Percentiles rank a stretch among this genome's conserved stretches.
phyloP scores from a whole-genome alignment of 305 asterid genomes.

The Fraxinus sp. region DNA sequence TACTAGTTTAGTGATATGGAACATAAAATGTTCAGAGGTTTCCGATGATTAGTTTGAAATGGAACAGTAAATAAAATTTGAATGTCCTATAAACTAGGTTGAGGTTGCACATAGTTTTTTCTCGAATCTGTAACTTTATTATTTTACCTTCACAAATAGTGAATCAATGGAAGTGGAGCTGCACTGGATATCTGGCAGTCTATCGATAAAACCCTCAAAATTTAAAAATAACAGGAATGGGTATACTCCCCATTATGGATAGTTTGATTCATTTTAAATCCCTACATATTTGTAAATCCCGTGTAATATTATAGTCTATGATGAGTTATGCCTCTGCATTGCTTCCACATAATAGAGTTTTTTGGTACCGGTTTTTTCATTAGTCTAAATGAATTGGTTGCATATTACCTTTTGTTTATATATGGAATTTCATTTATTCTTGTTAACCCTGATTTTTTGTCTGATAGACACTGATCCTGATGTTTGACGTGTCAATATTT shows the following conservation, averaged over 20 bases:
- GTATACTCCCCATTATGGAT: neutral
- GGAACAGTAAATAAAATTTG: neutral
- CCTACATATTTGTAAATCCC: neutral
- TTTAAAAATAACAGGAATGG: neutral
- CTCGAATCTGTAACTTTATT: neutral
- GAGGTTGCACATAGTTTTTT: slow-evolving; percentile 8
- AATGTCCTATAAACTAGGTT: neutral
- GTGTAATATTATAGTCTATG: neutral
- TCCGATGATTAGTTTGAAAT: neutral
- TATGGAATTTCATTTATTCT: slow-evolving; percentile 1
- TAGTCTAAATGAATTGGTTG: neutral
- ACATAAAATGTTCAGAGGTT: neutral
- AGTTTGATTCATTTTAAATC: neutral
- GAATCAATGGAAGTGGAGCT: neutral
- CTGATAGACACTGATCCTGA: slow-evolving; percentile 77
- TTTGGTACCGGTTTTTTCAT: neutral
- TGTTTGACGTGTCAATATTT: slow-evolving; percentile 83
- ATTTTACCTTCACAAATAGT: slow-evolving; percentile 10
- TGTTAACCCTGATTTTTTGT: slow-evolving; percentile 29
- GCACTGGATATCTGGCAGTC: slow-evolving; percentile 6
- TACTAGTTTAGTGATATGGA: neutral
- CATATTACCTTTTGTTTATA: neutral
- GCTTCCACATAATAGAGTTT: neutral
- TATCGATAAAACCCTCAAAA: neutral
- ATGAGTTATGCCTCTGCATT: neutral